Base-by-base conservation (phyloP, 164 flowering plant species). In the Macadamia integrifolia region DNA sequence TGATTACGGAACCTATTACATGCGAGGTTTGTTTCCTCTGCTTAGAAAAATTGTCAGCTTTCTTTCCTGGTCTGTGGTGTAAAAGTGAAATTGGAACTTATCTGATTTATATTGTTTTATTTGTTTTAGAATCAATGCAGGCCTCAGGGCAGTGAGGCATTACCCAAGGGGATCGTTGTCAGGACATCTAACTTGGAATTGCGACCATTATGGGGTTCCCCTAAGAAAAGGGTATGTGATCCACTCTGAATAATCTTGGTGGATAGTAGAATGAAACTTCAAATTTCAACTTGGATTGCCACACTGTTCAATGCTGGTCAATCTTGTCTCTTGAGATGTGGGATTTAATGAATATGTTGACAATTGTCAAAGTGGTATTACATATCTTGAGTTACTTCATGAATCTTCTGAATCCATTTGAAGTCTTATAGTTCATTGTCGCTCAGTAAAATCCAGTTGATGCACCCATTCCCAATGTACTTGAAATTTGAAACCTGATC, bases 161-260 rank as follows among this genome's bases (percentile, higher is more conserved):
- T 92, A 72, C 99, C 99, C 6, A 68, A 79, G 79, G 97, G 97
- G 69, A 92, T 94, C 61, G 76, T 94, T 68, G 69, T 78, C 30
- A 68, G 69, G 69, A 80, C 83, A 43, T 89, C 97, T 15, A 84
- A 92, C 83, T 74, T 90, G 80, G 89, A 90, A 76, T 81, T 86
- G 92, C 85, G 79, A 18, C 92, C 90, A 17, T 80, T 92, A 59
- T 94, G 92, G 96, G 87, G 86, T 52, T 74, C 82, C 62, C 67
- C 74, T 63, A 50, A 61, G 55, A 66, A 75, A 66, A 72, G 71
- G 75, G 92, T 86, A 61, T 15, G 79, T 72, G 59, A 59, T 10
- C 40, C 23, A 44, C 23, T 28, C 29, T 50, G 28, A 42, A 15
- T 6, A 58, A 44, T 46, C 32, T 60, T 12, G 28, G 5, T 60